Evolutionary conservation across 2,329 filamentous ascomycete genomes (phyloP).

Genomic region (Xylariaceae sp.): DNA sequence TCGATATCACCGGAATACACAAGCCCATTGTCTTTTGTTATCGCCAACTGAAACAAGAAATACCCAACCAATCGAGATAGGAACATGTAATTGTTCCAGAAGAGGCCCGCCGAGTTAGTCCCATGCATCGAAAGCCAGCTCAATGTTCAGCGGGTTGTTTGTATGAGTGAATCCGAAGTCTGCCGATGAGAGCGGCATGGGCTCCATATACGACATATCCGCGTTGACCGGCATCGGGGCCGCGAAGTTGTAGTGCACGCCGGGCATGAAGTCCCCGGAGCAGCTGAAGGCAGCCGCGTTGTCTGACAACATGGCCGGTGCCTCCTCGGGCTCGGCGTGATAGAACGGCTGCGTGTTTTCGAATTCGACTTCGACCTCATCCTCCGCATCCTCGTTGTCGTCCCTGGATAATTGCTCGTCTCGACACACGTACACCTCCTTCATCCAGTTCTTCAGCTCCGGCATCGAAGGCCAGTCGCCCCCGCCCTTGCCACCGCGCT

Average conservation of each 20-base stretch:
- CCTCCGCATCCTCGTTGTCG: too few relatives aligned
- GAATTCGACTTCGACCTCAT: conserved; percentile 37
- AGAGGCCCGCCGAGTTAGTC: too few relatives aligned
- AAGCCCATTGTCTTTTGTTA: too few relatives aligned
- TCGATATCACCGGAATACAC: too few relatives aligned
- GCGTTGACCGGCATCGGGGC: conserved; percentile 18
- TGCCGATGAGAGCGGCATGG: conserved; percentile 28
- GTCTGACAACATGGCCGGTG: conserved; percentile 22
- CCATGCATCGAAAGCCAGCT: conserved; percentile 17
- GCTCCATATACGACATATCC: conserved; percentile 19
- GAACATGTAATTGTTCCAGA: too few relatives aligned
- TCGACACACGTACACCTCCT: conserved; percentile 42
- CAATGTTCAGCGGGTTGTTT: conserved; percentile 18
- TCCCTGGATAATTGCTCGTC: conserved; percentile 25
- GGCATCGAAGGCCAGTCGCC: conserved; percentile 52
- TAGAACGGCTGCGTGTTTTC: conserved; percentile 31
- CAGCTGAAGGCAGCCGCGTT: conserved; percentile 21
- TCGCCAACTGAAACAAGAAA: too few relatives aligned
- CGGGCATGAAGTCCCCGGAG: conserved; percentile 6
- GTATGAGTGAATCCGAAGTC: conserved; percentile 25
- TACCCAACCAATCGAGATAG: too few relatives aligned
- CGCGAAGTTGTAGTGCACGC: conserved; percentile 19
- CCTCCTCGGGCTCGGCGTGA: conserved; percentile 16
- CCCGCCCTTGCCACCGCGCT: conserved; percentile 49
- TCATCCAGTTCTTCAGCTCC: conserved; percentile 56